phyloP scores from a whole-genome alignment of 257 asterid genomes.

The Jacaranda mimosifolia region DNA sequence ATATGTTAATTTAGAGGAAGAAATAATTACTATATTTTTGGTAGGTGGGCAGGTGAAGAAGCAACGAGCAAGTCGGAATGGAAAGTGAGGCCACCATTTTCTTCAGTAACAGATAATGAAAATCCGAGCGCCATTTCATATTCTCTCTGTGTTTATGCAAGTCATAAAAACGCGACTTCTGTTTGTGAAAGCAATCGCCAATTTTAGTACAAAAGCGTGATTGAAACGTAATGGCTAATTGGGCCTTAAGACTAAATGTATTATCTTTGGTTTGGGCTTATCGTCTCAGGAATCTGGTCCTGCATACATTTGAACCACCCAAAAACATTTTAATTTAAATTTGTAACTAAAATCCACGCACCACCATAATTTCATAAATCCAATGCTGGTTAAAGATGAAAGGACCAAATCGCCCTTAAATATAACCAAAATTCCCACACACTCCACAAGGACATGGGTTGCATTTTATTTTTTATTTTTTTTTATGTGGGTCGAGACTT shows the following conservation, averaged over 20 bases:
- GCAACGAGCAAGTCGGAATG: constrained; percentile 40
- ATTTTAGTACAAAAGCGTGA: neutral
- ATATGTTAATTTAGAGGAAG: neutral
- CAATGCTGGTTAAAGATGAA: too few relatives aligned
- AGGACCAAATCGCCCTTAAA: too few relatives aligned
- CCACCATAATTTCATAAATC: too few relatives aligned
- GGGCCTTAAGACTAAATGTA: neutral
- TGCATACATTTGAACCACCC: neutral
- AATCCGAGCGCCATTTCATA: constrained; percentile 18
- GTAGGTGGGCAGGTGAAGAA: constrained; percentile 37
- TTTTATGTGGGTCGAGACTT: too few relatives aligned
- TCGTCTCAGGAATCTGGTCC: neutral
- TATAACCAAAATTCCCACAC: too few relatives aligned
- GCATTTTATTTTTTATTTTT: too few relatives aligned
- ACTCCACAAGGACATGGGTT: too few relatives aligned
- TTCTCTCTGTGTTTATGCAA: neutral
- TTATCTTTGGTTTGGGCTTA: neutral
- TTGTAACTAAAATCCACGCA: neutral
- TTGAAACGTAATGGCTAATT: neutral
- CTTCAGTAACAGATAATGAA: constrained; percentile 43
- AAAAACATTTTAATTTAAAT: too few relatives aligned
- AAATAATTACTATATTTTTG: constrained; percentile 33
- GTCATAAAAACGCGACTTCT: neutral
- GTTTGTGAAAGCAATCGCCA: constrained; percentile 28
- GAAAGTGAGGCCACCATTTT: constrained; percentile 56